These are phyloP conservation scores for Nicotiana knightiana DNA, from an alignment of 257 asterid genomes.

Conservation along the genomic window DNA sequence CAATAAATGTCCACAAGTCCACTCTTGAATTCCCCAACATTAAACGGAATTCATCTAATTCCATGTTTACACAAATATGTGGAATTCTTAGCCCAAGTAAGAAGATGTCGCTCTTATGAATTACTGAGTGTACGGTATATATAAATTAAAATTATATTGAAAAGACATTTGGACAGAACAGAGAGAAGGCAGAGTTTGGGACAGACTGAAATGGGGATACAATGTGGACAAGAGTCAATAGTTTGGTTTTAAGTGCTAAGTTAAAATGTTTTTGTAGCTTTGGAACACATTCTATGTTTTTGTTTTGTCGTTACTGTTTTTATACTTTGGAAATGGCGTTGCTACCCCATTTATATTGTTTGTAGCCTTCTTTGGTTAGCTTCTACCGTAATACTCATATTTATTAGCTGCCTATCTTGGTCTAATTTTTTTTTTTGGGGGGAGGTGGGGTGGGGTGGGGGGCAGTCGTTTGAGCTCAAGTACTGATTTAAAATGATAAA, in stretches of 20 bases:
- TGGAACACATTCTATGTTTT: background rate
- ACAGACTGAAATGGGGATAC: background rate
- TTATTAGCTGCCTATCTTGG: too few relatives aligned
- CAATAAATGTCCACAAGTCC: constrained; percentile 51
- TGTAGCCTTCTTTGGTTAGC: too few relatives aligned
- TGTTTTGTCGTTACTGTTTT: background rate
- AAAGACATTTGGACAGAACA: background rate
- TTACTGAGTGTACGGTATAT: too few relatives aligned
- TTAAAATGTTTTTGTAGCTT: background rate
- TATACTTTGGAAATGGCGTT: too few relatives aligned
- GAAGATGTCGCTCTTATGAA: too few relatives aligned
- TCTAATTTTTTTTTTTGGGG: too few relatives aligned
- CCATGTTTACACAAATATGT: constrained; percentile 21
- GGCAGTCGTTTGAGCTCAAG: too few relatives aligned
- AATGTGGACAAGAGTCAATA: background rate
- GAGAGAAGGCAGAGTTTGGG: background rate
- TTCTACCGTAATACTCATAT: too few relatives aligned
- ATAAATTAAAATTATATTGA: too few relatives aligned
- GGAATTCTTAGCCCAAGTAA: background rate
- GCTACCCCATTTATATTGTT: too few relatives aligned
- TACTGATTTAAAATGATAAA: too few relatives aligned
- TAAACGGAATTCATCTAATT: constrained; percentile 40
- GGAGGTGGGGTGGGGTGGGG: fast-evolving
- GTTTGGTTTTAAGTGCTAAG: too few relatives aligned
- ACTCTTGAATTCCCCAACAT: constrained; percentile 39